Percentiles rank a stretch among this genome's conserved stretches.
Evolutionary conservation across 2,329 filamentous ascomycete genomes (phyloP).

Genomic region (Trichoderma lentiforme): DNA sequence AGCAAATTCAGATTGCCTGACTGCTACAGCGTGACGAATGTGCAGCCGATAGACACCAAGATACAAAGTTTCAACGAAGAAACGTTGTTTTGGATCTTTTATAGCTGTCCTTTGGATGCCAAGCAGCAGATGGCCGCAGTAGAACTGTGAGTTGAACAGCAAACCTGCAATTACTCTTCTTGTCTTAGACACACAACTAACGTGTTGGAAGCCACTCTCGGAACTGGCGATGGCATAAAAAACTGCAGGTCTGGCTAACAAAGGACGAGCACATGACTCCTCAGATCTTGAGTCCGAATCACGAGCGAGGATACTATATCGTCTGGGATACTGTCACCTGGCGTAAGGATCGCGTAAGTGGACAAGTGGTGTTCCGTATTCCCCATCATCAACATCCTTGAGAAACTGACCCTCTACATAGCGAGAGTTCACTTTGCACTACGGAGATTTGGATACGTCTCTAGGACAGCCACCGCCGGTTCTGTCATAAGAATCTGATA

Average conservation of each 20-base stretch:
- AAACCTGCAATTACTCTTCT: no score
- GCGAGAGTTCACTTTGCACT: slow-evolving; percentile 60
- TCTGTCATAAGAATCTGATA: slow-evolving; percentile 24
- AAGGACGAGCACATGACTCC: slow-evolving; percentile 66
- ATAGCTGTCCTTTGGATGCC: slow-evolving; percentile 60
- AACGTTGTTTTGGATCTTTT: slow-evolving; percentile 67
- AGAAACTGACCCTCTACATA: slow-evolving; percentile 28
- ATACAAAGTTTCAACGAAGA: slow-evolving; percentile 66
- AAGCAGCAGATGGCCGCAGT: slow-evolving; percentile 62
- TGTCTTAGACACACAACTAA: not conserved
- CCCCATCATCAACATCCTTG: not conserved
- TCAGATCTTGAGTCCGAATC: slow-evolving; percentile 53
- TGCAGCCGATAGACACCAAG: slow-evolving; percentile 62
- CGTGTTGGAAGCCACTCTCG: slow-evolving; percentile 51
- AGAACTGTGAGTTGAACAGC: slow-evolving; percentile 52
- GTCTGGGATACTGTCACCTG: slow-evolving; percentile 62
- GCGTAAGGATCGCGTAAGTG: slow-evolving; percentile 60
- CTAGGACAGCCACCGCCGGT: slow-evolving; percentile 33
- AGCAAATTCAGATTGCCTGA: slow-evolving; percentile 59
- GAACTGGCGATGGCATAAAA: slow-evolving; percentile 69
- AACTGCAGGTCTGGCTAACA: slow-evolving; percentile 62
- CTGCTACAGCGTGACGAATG: slow-evolving; percentile 65
- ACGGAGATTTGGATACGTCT: slow-evolving; percentile 57
- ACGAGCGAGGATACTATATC: slow-evolving; percentile 64
- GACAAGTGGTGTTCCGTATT: not conserved